phyloP scores from a whole-genome alignment of 2,329 filamentous ascomycete genomes.

The Paramyrothecium sp. region DNA sequence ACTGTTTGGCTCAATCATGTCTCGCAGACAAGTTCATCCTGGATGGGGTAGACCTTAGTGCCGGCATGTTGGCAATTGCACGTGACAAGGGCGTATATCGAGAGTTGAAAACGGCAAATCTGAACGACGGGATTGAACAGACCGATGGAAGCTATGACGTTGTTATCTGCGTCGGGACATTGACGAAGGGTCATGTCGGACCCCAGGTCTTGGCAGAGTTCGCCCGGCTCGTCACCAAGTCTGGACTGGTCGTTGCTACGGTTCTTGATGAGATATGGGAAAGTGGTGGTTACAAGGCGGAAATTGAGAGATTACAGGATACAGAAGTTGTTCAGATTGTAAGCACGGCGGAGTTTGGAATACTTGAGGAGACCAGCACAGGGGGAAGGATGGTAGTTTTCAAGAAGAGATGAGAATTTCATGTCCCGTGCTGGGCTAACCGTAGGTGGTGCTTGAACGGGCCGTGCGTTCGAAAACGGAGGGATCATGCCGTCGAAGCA shows the following conservation, averaged over 20 bases:
- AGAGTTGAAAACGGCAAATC: constrained; percentile 40
- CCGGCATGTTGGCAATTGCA: constrained; percentile 53
- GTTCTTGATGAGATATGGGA: constrained; percentile 50
- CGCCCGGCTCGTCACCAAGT: constrained; percentile 42
- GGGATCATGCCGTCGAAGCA: no score
- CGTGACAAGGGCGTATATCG: constrained; percentile 45
- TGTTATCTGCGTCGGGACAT: constrained; percentile 52
- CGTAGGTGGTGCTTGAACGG: no score
- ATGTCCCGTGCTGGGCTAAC: no score
- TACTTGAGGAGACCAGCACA: no score
- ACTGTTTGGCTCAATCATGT: constrained; percentile 35
- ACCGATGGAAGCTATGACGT: constrained; percentile 44
- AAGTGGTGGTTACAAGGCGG: constrained; percentile 42
- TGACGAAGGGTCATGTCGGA: constrained; percentile 55
- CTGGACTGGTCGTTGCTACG: constrained; percentile 49
- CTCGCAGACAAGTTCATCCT: constrained; percentile 39
- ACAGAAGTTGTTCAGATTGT: no score
- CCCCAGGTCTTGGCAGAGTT: constrained; percentile 49
- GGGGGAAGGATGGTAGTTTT: no score
- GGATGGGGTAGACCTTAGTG: constrained; percentile 51
- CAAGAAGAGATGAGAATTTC: no score
- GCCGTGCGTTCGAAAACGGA: no score
- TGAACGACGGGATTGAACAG: constrained; percentile 40
- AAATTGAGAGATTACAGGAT: constrained; percentile 33
- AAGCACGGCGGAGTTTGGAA: no score